phyloP scores from a whole-genome alignment of 495 filamentous ascomycete genomes.

The Aspergillus indologenus region DNA sequence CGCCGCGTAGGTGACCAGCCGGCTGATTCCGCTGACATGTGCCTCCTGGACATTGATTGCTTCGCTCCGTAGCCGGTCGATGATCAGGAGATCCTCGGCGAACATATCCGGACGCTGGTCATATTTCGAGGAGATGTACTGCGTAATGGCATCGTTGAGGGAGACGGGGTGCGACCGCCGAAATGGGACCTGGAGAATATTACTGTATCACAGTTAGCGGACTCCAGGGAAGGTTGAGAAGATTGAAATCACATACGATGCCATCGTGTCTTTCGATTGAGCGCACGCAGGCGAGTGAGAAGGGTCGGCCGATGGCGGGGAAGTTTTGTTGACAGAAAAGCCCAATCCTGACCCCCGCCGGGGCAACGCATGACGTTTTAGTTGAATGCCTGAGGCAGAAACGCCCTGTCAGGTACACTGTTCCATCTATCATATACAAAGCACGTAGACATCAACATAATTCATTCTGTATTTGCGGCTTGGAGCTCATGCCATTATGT shows the following conservation, averaged over 20 bases:
- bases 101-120: slow-evolving; percentile 99
- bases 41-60: slow-evolving; percentile 86
- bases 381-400: slow-evolving; percentile 14
- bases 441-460: slow-evolving; percentile 3
- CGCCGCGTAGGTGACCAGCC: slow-evolving; percentile 83
- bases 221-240: background rate
- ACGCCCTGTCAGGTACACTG: background rate
- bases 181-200: slow-evolving; percentile 72
- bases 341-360: slow-evolving; percentile 23
- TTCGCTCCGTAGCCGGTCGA: slow-evolving; percentile 76
- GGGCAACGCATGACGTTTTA: slow-evolving; percentile 41
- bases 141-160: slow-evolving; percentile 78
- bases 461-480: slow-evolving; percentile 29
- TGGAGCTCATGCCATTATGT: slow-evolving; percentile 28
- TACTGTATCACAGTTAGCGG: slow-evolving; percentile 27
- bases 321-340: slow-evolving; percentile 39
- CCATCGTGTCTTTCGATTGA: slow-evolving; percentile 29
- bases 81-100: slow-evolving; percentile 77
- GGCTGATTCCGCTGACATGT: slow-evolving; percentile 83
- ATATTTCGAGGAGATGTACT: slow-evolving; percentile 98
- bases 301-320: slow-evolving; percentile 12
- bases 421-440: background rate
- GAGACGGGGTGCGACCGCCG: slow-evolving; percentile 75
- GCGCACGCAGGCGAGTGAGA: slow-evolving; percentile 15
- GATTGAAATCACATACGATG: slow-evolving; percentile 36